Percentiles rank a stretch among this genome's conserved stretches.
These are phyloP conservation scores for Auricularia sp. DNA, from an alignment of 768 basidiomycete genomes.

Conservation along the genomic window DNA sequence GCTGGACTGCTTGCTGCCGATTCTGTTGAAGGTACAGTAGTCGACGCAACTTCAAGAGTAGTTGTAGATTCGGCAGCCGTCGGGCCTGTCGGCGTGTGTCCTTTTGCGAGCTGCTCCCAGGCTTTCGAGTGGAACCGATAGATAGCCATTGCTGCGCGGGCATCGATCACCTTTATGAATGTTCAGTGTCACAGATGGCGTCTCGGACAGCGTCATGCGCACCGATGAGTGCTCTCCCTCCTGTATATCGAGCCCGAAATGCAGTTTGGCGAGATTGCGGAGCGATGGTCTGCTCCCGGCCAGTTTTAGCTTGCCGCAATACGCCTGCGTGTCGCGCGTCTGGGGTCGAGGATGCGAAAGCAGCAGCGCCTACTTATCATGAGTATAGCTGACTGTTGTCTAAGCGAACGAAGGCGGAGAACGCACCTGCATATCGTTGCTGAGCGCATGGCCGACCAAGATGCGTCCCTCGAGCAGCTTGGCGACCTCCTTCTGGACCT, in stretches of 20 bases:
- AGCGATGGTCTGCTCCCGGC: constrained; percentile 56
- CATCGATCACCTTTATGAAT: constrained; percentile 66
- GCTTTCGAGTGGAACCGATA: constrained; percentile 71
- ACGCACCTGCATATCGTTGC: constrained; percentile 78
- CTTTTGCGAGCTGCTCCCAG: constrained; percentile 46
- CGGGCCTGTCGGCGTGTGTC: neutral
- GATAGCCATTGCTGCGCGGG: constrained; percentile 90
- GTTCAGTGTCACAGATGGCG: neutral
- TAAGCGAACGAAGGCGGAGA: neutral
- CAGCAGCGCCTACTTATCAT: constrained; percentile 41
- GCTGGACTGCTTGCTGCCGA: neutral
- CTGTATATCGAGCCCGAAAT: constrained; percentile 74
- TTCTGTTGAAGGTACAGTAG: neutral
- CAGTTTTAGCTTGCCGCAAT: constrained; percentile 49
- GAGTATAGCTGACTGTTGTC: constrained; percentile 1
- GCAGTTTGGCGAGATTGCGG: constrained; percentile 67
- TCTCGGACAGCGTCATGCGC: constrained; percentile 18
- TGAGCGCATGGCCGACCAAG: constrained; percentile 82
- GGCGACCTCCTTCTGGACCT: constrained; percentile 70
- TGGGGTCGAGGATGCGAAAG: constrained; percentile 57
- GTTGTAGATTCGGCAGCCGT: neutral
- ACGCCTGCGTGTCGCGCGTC: constrained; percentile 61
- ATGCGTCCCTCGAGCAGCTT: constrained; percentile 67
- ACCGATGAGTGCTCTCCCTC: constrained; percentile 86
- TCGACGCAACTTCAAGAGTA: neutral